phyloP scores from a whole-genome alignment of 2,329 filamentous ascomycete genomes.

The Ophiocordyceps australis region DNA sequence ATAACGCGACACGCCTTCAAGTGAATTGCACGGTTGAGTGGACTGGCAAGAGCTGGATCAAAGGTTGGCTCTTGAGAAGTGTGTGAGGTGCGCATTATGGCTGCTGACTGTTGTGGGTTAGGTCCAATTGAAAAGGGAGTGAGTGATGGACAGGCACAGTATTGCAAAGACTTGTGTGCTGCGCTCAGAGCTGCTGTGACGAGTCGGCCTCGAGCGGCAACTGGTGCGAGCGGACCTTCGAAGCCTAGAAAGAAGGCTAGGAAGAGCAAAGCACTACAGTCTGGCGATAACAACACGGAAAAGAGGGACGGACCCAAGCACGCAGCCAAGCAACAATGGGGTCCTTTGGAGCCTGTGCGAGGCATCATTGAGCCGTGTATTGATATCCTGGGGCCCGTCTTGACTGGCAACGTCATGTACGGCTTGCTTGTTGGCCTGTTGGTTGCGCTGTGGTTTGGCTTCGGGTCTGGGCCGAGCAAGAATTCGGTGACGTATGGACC shows the following conservation, averaged over 20 bases:
- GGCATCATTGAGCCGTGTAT: slow-evolving; percentile 49
- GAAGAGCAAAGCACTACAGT: slow-evolving; percentile 28
- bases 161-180: slow-evolving; percentile 64
- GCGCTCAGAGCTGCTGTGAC: slow-evolving; percentile 57
- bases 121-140: slow-evolving; percentile 92
- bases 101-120: slow-evolving; percentile 15
- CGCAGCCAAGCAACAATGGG: slow-evolving; percentile 42
- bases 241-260: slow-evolving; percentile 47
- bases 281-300: slow-evolving; percentile 21
- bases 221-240: slow-evolving; percentile 22
- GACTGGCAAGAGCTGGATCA: slow-evolving; percentile 96
- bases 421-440: slow-evolving; percentile 56
- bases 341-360: slow-evolving; percentile 62
- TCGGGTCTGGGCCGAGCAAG: slow-evolving; percentile 26
- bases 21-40: slow-evolving; percentile 88
- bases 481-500: slow-evolving; percentile 16
- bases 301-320: slow-evolving; percentile 21
- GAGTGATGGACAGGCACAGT: slow-evolving; percentile 71
- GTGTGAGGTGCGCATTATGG: neutral
- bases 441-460: slow-evolving; percentile 56
- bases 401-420: slow-evolving; percentile 63
- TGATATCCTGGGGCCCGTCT: slow-evolving; percentile 50
- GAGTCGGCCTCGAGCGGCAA: slow-evolving; percentile 36
- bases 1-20: slow-evolving; percentile 68
- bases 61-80: slow-evolving; percentile 44